Conservation (phyloP, 2,329 filamentous ascomycete genomes). For the Chrysoporthe puriensis region DNA sequence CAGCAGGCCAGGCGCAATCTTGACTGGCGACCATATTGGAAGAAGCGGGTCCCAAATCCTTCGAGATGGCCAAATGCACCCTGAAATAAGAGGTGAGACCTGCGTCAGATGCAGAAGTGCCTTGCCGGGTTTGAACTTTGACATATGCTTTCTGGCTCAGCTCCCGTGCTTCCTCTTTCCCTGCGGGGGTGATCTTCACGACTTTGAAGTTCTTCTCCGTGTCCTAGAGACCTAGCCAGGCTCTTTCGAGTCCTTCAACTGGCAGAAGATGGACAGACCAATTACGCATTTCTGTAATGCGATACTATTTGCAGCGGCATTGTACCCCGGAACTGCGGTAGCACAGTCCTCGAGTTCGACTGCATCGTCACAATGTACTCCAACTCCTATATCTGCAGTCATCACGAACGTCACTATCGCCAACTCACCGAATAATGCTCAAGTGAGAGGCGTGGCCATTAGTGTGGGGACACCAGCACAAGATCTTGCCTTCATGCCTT, state of each 20-base stretch:
- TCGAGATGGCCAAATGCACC: not conserved
- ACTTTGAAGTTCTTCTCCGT: not conserved
- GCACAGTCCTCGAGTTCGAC: conserved; percentile 6
- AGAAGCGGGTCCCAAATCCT: conserved; percentile 8
- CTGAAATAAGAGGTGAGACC: conserved; percentile 1
- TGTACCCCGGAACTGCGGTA: not conserved
- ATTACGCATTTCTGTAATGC: not conserved
- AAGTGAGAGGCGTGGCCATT: conserved; percentile 11
- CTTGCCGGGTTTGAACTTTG: not conserved
- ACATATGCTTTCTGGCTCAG: not conserved
- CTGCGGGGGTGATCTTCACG: conserved; percentile 2
- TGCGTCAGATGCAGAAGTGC: not conserved
- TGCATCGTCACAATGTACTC: conserved; percentile 1
- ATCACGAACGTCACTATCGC: conserved; percentile 12
- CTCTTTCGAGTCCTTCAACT: not conserved
- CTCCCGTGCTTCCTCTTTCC: not conserved
- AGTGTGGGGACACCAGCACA: conserved; percentile 12
- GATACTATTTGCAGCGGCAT: not conserved
- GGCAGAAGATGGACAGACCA: not conserved
- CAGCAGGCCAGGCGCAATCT: not conserved
- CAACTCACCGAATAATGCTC: conserved; percentile 10
- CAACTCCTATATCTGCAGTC: conserved; percentile 8
- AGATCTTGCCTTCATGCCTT: conserved; percentile 15
- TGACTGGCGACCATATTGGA: not conserved
- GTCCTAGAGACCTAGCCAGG: not conserved